These are phyloP conservation scores for Elaeis oleifera DNA, from an alignment of 202 grass and related monocot species.

Conservation along the genomic window DNA sequence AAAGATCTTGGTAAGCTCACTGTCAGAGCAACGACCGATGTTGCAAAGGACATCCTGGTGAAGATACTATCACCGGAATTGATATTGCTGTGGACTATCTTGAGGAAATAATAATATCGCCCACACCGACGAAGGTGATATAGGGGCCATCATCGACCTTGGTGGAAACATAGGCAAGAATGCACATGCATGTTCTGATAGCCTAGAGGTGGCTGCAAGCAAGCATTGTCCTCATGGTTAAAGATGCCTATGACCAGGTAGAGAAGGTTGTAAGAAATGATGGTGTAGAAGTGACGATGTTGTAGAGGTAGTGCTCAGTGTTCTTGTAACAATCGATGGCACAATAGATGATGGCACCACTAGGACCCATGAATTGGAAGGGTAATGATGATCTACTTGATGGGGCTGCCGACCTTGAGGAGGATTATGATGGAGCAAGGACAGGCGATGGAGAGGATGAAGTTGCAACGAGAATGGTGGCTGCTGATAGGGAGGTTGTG, in stretches of 20 bases:
- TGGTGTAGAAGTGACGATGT: neutral
- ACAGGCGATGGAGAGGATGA: neutral
- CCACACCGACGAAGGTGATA: neutral
- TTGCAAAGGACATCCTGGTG: neutral
- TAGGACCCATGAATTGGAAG: slow-evolving; percentile 1
- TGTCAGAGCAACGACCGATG: neutral
- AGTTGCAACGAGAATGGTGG: neutral
- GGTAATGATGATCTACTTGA: neutral
- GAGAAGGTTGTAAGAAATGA: neutral
- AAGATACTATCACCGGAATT: neutral
- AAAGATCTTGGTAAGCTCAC: neutral
- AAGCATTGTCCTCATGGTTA: neutral
- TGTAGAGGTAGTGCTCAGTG: neutral
- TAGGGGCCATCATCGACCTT: neutral
- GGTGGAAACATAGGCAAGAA: neutral
- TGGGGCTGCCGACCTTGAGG: neutral
- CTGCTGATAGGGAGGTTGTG: neutral
- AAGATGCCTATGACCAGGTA: neutral
- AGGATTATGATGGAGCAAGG: neutral
- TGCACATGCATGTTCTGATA: neutral
- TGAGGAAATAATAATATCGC: neutral
- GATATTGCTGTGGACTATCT: neutral
- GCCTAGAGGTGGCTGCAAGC: neutral
- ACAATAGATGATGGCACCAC: neutral
- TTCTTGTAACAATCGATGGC: neutral